These are phyloP conservation scores for Paramecium octaurelia DNA, from an alignment of 73 alveolate genomes.

Conservation along the genomic window DNA sequence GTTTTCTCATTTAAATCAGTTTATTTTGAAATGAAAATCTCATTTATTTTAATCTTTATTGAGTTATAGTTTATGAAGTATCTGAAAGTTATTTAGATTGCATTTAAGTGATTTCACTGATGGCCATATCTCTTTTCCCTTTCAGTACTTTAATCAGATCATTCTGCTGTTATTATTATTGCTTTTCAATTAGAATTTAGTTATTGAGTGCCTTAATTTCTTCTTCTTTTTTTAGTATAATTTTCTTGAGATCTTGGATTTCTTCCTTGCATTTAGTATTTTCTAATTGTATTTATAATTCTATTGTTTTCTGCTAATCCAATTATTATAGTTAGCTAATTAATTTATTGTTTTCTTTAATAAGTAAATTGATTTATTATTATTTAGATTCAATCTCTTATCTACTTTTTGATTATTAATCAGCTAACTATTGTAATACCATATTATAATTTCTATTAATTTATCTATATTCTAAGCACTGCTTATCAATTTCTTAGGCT, in stretches of 20 bases:
- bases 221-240: neutral
- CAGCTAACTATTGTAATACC: constrained; percentile 10
- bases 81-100: neutral
- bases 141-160: neutral
- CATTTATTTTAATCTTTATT: neutral
- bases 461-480: neutral
- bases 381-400: constrained; percentile 11
- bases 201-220: neutral
- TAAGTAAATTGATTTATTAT: neutral
- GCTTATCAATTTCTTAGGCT: neutral
- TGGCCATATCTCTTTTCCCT: constrained; percentile 26
- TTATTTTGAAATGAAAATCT: neutral
- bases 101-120: neutral
- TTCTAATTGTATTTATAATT: neutral
- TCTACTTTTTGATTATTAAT: constrained; percentile 8
- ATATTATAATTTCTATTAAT: constrained; percentile 9
- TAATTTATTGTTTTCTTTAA: neutral
- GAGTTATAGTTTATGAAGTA: neutral
- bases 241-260: neutral
- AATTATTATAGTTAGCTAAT: neutral
- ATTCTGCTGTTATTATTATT: neutral
- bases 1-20: constrained; percentile 1
- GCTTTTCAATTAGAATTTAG: neutral
- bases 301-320: neutral
- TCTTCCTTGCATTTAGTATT: neutral